Evolutionary conservation across 2,329 filamentous ascomycete genomes (phyloP).

Genomic region (Stylonectria norvegica): DNA sequence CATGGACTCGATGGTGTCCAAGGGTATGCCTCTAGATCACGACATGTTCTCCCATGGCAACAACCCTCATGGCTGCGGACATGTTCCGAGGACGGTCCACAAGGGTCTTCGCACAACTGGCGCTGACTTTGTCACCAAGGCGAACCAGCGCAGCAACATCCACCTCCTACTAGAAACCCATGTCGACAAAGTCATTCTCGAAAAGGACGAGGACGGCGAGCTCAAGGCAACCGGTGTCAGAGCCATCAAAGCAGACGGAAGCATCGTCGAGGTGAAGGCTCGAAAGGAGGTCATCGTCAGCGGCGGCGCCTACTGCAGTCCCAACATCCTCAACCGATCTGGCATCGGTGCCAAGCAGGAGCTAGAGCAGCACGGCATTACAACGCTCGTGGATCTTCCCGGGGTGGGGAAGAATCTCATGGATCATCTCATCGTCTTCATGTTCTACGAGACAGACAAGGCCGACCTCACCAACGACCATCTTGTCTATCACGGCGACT

Average conservation of each 20-base stretch:
- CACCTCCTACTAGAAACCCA: slow-evolving; percentile 45
- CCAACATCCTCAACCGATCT: slow-evolving; percentile 50
- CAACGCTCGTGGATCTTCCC: slow-evolving; percentile 40
- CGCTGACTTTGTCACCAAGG: slow-evolving; percentile 49
- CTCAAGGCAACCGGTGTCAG: slow-evolving; percentile 44
- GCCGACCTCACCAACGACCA: slow-evolving; percentile 53
- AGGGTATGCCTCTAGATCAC: slow-evolving; percentile 51
- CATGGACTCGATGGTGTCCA: slow-evolving; percentile 51
- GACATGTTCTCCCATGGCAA: slow-evolving; percentile 57
- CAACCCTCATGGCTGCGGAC: slow-evolving; percentile 53
- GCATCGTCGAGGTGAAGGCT: slow-evolving; percentile 35
- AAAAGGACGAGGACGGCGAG: slow-evolving; percentile 30
- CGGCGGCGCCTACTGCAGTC: slow-evolving; percentile 49
- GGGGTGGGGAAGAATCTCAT: slow-evolving; percentile 51
- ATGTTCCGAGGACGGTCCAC: slow-evolving; percentile 50
- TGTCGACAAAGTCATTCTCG: slow-evolving; percentile 52
- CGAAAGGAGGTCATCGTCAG: slow-evolving; percentile 40
- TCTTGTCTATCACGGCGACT: slow-evolving; percentile 51
- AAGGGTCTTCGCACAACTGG: slow-evolving; percentile 51
- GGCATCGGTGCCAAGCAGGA: slow-evolving; percentile 48
- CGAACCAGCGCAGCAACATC: slow-evolving; percentile 42
- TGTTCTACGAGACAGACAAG: slow-evolving; percentile 57
- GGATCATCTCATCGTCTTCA: slow-evolving; percentile 52
- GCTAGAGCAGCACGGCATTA: slow-evolving; percentile 39
- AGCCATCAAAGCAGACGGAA: slow-evolving; percentile 40